Base-by-base conservation (phyloP, 352 stramenopile genomes). In the Halophytophthora batemanensis region DNA sequence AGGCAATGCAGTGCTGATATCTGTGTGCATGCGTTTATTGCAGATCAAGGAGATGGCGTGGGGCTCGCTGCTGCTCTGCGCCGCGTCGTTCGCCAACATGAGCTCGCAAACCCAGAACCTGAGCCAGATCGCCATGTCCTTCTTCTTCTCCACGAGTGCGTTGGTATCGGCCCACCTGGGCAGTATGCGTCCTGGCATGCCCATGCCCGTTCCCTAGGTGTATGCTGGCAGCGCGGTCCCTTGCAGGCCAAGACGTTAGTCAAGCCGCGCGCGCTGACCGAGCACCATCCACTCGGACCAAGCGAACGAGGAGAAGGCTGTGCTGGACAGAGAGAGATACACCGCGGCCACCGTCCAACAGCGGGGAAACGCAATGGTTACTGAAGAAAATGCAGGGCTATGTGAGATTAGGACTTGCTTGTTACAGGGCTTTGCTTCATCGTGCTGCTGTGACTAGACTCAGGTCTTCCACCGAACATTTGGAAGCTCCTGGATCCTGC, bases 101-200 rank as follows among this genome's bases (percentile, higher is more conserved):
- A 74, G 75, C 61, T 69, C 44, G 45, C 56, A 70, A 31, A 67
- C 87, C 22, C 71, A 65, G 65, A 81, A 89, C 55, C 64, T 78
- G 55, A 76, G 71, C 43, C 68, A 86, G 54, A 61, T 87, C 34
- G 78, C 74, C 59, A 84, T 86, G 69, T 79, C 77, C 43, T 87
- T 91, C 66, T 89, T 87, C 67, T 86, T 84, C 59, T 71, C 80
- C 45, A 73, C 71, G 15, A 87, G 72, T 46, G 71, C 80, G 25
- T 73, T 91, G 45, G 77, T 87, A 34, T 74, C 76, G 35, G 61
- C 64, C 45, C 85, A 87, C 70, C 72, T 74, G 67, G 69, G 65
- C 19, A 42, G 43, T 35, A 66, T 78, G 56, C 58, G 50, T 50
- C 56, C 67, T 10, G 56, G 61, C 3, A 60, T 73, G 35, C 50